A percentile compares a stretch with the other conserved stretches of the same genome.
phyloP scores from a whole-genome alignment of 768 basidiomycete genomes.

The Rubroboletus pulcherrimus region DNA sequence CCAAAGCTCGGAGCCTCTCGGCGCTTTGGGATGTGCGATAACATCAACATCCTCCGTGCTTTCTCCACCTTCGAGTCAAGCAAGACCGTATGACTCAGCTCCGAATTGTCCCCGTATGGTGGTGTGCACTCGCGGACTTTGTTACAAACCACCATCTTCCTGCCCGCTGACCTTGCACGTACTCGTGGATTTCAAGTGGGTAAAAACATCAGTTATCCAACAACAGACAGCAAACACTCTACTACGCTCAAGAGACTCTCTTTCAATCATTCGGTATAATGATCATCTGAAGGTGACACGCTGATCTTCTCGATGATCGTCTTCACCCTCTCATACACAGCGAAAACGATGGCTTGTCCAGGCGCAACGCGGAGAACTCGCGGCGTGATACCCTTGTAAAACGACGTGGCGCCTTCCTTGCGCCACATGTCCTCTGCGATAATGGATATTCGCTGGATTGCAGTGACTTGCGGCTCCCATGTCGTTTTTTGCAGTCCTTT shows the following conservation, averaged over 20 bases:
- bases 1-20: neutral
- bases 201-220: neutral
- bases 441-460: slow-evolving; percentile 70
- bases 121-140: neutral
- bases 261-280: slow-evolving; percentile 60
- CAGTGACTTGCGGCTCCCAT: slow-evolving; percentile 67
- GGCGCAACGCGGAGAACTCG: slow-evolving; percentile 95
- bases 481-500: slow-evolving; percentile 83
- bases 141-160: neutral
- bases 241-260: neutral
- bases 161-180: neutral
- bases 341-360: slow-evolving; percentile 95
- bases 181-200: neutral
- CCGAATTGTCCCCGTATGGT: neutral
- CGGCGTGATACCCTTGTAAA: slow-evolving; percentile 99
- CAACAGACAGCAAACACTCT: neutral
- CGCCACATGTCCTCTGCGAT: slow-evolving; percentile 94
- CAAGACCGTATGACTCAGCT: neutral
- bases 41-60: neutral
- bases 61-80: neutral
- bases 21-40: neutral
- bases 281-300: slow-evolving; percentile 53
- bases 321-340: slow-evolving; percentile 92
- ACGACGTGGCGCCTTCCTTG: slow-evolving; percentile 81
- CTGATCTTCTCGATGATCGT: slow-evolving; percentile 64